Percentiles rank a stretch among this genome's conserved stretches.
phyloP scores from a whole-genome alignment of 2,329 filamentous ascomycete genomes.

The Colletotrichum plurivorum region DNA sequence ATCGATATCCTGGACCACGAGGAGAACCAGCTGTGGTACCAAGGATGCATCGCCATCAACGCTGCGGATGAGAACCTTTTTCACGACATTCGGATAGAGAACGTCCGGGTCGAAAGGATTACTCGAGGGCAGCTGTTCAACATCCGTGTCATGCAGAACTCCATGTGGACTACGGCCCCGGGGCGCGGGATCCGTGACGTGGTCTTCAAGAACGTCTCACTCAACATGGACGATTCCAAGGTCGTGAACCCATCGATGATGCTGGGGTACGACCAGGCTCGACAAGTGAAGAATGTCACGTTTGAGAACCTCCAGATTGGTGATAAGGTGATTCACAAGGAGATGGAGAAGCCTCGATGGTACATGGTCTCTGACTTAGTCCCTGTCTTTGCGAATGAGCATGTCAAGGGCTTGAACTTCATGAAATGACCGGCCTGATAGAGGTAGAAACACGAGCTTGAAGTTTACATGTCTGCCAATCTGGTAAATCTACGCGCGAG shows the following conservation, averaged over 20 bases:
- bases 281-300: background rate
- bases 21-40: constrained; percentile 52
- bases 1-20: constrained; percentile 54
- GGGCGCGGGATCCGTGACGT: constrained; percentile 50
- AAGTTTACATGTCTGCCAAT: background rate
- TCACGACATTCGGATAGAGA: constrained; percentile 46
- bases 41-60: constrained; percentile 53
- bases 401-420: constrained; percentile 34
- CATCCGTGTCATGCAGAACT: constrained; percentile 52
- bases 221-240: background rate
- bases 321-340: background rate
- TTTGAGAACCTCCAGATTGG: background rate
- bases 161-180: constrained; percentile 51
- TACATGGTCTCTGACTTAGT: constrained; percentile 5
- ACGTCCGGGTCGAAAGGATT: constrained; percentile 51
- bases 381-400: constrained; percentile 25
- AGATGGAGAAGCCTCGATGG: constrained; percentile 3
- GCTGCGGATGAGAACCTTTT: constrained; percentile 51
- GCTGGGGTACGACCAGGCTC: background rate
- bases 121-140: constrained; percentile 50
- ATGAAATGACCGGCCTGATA: background rate
- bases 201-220: constrained; percentile 36
- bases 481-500: too few relatives aligned
- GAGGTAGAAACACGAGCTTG: background rate
- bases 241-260: constrained; percentile 3